Percentiles rank a stretch among this genome's conserved stretches.
Evolutionary conservation across 495 filamentous ascomycete genomes (phyloP).

Genomic region (Margaritispora aquatica): DNA sequence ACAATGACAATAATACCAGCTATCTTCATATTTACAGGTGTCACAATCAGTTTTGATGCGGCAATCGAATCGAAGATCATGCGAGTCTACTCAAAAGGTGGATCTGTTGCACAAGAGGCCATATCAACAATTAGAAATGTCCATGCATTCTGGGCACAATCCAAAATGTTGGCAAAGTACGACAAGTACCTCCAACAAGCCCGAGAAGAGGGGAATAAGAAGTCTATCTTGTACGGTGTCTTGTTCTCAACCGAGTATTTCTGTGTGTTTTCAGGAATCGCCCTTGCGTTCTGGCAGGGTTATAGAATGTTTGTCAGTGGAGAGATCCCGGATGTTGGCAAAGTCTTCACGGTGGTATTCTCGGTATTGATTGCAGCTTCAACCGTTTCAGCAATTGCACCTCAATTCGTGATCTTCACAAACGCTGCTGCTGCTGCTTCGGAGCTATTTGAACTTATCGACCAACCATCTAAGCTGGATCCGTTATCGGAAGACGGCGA

Average conservation of each 20-base stretch:
- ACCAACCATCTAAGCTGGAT: slow-evolving; percentile 45
- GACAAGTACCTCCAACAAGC: background rate
- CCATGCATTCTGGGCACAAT: background rate
- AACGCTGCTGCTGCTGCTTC: slow-evolving; percentile 27
- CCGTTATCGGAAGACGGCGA: slow-evolving; percentile 31
- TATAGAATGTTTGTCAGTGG: background rate
- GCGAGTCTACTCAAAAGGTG: background rate
- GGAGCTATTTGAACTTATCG: slow-evolving; percentile 40
- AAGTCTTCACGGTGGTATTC: slow-evolving; percentile 1
- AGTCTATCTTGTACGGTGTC: background rate
- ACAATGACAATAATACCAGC: background rate
- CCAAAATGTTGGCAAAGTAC: background rate
- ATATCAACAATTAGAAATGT: background rate
- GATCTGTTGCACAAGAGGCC: background rate
- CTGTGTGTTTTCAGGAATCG: background rate
- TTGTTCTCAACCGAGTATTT: slow-evolving; percentile 1
- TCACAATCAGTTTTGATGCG: background rate
- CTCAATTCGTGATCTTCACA: slow-evolving; percentile 23
- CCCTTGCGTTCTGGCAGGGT: background rate
- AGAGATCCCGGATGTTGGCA: background rate
- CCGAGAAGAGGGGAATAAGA: background rate
- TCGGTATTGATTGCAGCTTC: slow-evolving; percentile 24
- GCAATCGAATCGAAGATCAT: background rate
- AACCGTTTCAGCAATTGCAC: slow-evolving; percentile 27
- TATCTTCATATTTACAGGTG: background rate